Percentiles rank a stretch among this genome's conserved stretches.
Conservation (phyloP, 371 early-diverging fungal species). For the Mortierella sp. region DNA sequence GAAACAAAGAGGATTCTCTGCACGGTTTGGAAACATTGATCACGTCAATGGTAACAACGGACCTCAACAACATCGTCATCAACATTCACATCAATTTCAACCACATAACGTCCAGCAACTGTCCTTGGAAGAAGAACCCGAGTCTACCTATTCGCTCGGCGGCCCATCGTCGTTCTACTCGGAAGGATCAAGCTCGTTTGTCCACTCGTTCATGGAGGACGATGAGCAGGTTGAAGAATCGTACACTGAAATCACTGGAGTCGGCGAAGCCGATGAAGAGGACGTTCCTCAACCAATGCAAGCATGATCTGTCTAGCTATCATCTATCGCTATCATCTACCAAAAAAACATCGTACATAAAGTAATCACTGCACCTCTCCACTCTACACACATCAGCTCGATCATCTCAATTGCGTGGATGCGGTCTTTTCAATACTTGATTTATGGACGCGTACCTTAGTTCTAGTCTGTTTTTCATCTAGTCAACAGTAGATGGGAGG, state of each 20-base stretch:
- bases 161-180: slow-evolving; percentile 6
- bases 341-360: background rate
- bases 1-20: too few species aligned
- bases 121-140: slow-evolving; percentile 8
- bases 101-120: background rate
- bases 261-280: slow-evolving; percentile 33
- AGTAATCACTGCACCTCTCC: background rate
- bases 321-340: background rate
- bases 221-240: slow-evolving; percentile 15
- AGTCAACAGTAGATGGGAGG: too few species aligned
- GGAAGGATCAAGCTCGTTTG: slow-evolving; percentile 8
- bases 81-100: too few species aligned
- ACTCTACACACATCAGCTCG: too few species aligned
- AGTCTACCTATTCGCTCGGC: slow-evolving; percentile 17
- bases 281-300: background rate
- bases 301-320: background rate
- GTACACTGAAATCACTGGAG: slow-evolving; percentile 33
- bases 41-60: too few species aligned
- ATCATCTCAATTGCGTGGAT: too few species aligned
- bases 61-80: background rate
- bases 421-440: too few species aligned
- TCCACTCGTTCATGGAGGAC: slow-evolving; percentile 11
- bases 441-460: too few species aligned
- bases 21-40: too few species aligned
- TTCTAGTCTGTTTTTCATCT: too few species aligned